Conservation (phyloP, 1,284 basidiomycete species). For the Veloporphyrellus conicus region DNA sequence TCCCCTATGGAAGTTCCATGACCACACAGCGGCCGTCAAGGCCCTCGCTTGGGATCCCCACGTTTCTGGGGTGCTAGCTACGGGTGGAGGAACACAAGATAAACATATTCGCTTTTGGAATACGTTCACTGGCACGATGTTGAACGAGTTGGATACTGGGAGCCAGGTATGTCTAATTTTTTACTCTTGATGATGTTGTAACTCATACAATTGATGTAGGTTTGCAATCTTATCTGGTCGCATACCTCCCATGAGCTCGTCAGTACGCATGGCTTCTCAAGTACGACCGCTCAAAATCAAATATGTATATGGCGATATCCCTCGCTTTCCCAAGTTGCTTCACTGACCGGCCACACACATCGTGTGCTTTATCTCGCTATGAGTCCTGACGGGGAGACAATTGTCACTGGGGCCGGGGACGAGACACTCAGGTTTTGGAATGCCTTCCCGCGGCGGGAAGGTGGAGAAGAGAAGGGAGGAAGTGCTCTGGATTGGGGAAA, state of each 20-base stretch:
- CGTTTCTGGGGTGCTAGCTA: conserved; percentile 85
- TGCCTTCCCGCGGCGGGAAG: conserved; percentile 70
- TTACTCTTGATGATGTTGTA: not conserved
- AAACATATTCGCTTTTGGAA: conserved; percentile 99
- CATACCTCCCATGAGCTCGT: conserved; percentile 95
- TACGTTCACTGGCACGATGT: conserved; percentile 78
- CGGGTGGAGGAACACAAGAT: conserved; percentile 96
- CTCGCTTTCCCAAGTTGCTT: conserved; percentile 87
- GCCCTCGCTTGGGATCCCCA: conserved; percentile 98
- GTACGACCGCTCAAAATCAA: conserved; percentile 92
- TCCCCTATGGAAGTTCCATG: conserved; percentile 91
- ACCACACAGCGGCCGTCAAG: conserved; percentile 96
- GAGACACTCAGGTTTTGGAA: conserved; percentile 98
- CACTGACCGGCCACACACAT: conserved; percentile 90
- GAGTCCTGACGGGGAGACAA: conserved; percentile 95
- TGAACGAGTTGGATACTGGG: conserved; percentile 86
- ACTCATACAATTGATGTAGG: conserved; percentile 45
- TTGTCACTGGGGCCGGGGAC: conserved; percentile 96
- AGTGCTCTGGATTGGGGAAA: conserved; percentile 30
- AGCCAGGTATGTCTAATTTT: conserved; percentile 65
- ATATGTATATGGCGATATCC: conserved; percentile 99
- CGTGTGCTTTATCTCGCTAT: conserved; percentile 95
- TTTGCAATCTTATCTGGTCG: conserved; percentile 97
- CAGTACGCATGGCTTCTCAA: conserved; percentile 96
- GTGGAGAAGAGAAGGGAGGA: conserved; percentile 45